phyloP scores from a whole-genome alignment of 768 basidiomycete genomes.

The Mycena haematopus region DNA sequence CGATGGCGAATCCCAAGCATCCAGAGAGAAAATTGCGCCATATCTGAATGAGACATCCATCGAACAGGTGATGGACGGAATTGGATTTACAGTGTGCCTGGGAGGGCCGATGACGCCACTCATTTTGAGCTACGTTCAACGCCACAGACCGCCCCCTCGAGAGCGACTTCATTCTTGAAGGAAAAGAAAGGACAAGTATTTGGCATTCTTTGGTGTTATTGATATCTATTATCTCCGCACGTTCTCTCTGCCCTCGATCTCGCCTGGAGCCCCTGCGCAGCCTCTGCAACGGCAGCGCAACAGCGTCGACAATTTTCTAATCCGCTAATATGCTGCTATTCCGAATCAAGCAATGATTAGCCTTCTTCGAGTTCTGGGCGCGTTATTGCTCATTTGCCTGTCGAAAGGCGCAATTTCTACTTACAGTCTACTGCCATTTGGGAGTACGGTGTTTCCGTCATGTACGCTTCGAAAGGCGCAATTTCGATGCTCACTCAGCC shows the following conservation, averaged over 20 bases:
- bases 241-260: too few species aligned
- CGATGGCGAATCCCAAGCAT: slow-evolving; percentile 5
- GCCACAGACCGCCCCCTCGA: background rate
- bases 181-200: too few species aligned
- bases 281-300: too few species aligned
- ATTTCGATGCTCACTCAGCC: background rate
- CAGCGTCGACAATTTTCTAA: too few species aligned
- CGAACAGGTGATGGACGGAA: background rate
- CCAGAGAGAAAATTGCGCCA: slow-evolving; percentile 15
- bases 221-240: too few species aligned
- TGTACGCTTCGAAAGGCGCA: slow-evolving; percentile 19
- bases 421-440: too few species aligned
- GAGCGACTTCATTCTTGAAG: too few species aligned
- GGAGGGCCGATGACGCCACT: background rate
- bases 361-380: background rate
- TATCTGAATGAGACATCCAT: background rate
- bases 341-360: too few species aligned
- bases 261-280: too few species aligned
- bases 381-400: slow-evolving; percentile 7
- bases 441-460: background rate
- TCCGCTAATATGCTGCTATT: too few species aligned
- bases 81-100: slow-evolving; percentile 2
- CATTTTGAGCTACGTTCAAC: background rate
- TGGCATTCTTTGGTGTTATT: too few species aligned
- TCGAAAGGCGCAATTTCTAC: slow-evolving; percentile 11